A percentile compares a stretch with the other conserved stretches of the same genome.
Evolutionary conservation across 2,329 filamentous ascomycete genomes (phyloP).

Genomic region (Fusarium sp.): DNA sequence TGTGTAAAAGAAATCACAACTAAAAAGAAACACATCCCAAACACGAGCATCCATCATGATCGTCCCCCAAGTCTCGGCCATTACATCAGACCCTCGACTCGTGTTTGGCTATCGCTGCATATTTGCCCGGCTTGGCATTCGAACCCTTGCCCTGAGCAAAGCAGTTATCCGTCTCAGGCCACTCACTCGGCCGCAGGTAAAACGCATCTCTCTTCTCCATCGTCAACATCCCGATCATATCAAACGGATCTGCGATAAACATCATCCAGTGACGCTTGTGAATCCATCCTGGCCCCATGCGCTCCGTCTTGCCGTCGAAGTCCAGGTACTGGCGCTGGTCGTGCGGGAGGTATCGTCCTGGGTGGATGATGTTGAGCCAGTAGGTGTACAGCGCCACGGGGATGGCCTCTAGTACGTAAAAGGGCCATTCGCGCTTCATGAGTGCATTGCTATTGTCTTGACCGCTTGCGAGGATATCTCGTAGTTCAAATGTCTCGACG

Average conservation of each 20-base stretch:
- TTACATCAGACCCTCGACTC: slow-evolving; percentile 25
- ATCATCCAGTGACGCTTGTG: slow-evolving; percentile 41
- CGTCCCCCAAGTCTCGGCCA: slow-evolving; percentile 1
- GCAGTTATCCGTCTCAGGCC: slow-evolving; percentile 36
- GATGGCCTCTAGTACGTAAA: slow-evolving; percentile 60
- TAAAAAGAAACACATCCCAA: background rate
- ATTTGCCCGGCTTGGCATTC: slow-evolving; percentile 29
- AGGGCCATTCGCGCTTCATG: slow-evolving; percentile 60
- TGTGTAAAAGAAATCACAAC: background rate
- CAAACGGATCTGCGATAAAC: slow-evolving; percentile 41
- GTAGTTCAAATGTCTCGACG: slow-evolving; percentile 44
- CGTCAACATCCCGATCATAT: slow-evolving; percentile 44
- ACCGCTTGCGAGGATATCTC: slow-evolving; percentile 24
- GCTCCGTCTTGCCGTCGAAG: slow-evolving; percentile 55
- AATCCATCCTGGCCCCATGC: slow-evolving; percentile 47
- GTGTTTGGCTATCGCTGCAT: slow-evolving; percentile 25
- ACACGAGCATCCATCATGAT: slow-evolving; percentile 6
- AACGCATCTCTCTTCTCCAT: slow-evolving; percentile 44
- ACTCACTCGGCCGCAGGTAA: slow-evolving; percentile 40
- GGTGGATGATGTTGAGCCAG: slow-evolving; percentile 59
- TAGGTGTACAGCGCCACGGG: slow-evolving; percentile 60
- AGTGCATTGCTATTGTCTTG: slow-evolving; percentile 47
- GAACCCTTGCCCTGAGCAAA: slow-evolving; percentile 46
- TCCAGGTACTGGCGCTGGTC: slow-evolving; percentile 57
- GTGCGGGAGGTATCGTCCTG: slow-evolving; percentile 57